Conservation (phyloP, 768 basidiomycete species). For the Mycena metata region DNA sequence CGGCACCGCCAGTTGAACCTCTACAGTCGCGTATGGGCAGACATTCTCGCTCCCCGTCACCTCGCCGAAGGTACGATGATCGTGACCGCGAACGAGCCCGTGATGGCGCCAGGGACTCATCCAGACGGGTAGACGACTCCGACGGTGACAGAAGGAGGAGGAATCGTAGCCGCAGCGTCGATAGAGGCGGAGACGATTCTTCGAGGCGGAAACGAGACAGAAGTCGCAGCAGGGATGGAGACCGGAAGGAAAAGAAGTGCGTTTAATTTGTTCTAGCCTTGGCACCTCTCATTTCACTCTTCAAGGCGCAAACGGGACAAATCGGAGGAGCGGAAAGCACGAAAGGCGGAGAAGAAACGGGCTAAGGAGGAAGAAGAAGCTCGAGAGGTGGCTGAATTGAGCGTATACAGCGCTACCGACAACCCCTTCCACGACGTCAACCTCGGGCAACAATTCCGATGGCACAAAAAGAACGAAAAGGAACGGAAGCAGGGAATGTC, state of each 20-base stretch:
- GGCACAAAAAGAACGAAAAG: conserved; percentile 99
- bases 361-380: conserved; percentile 90
- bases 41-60: conserved; percentile 60
- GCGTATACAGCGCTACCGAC: conserved; percentile 95
- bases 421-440: conserved; percentile 99
- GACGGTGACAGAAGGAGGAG: conserved; percentile 48
- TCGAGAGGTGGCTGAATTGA: conserved; percentile 92
- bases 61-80: conserved; percentile 56
- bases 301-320: conserved; percentile 85
- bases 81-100: conserved; percentile 50
- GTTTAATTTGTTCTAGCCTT: conserved; percentile 33
- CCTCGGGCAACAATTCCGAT: conserved; percentile 95
- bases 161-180: conserved; percentile 39
- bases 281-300: conserved; percentile 12
- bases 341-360: conserved; percentile 90
- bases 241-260: conserved; percentile 63
- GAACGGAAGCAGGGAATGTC: conserved; percentile 91
- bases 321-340: conserved; percentile 86
- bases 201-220: conserved; percentile 48
- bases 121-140: conserved; percentile 50
- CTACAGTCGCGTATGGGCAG: conserved; percentile 23
- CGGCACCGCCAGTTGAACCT: neutral
- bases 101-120: conserved; percentile 52
- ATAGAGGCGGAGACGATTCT: conserved; percentile 36
- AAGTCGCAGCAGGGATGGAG: conserved; percentile 55